Percentiles rank a stretch among this genome's conserved stretches.
These are phyloP conservation scores for Nannizziopsis arthrosporioides DNA, from an alignment of 2,329 filamentous ascomycete genomes.

Conservation along the genomic window DNA sequence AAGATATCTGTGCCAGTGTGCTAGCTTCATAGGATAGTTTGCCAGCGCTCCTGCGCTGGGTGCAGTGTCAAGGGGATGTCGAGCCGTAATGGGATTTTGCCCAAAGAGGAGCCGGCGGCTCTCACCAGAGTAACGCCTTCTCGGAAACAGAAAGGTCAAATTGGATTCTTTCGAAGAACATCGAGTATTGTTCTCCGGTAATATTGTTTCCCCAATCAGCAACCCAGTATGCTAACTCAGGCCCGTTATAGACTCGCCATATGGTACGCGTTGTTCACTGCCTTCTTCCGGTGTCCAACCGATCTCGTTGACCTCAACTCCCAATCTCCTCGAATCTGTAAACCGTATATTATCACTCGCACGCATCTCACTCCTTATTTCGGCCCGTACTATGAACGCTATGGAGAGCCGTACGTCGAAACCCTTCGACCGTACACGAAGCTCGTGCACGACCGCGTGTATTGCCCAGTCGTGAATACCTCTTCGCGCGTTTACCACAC, in stretches of 20 bases:
- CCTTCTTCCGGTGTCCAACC: slow-evolving; percentile 71
- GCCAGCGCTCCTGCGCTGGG: neutral
- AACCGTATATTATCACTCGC: slow-evolving; percentile 59
- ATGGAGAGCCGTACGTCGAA: slow-evolving; percentile 73
- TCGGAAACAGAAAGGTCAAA: neutral
- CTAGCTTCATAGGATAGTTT: too few species aligned
- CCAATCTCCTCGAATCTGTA: slow-evolving; percentile 65
- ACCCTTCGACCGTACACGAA: slow-evolving; percentile 60
- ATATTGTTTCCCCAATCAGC: too few species aligned
- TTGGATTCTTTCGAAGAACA: slow-evolving; percentile 3
- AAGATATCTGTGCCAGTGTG: too few species aligned
- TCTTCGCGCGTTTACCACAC: slow-evolving; percentile 50
- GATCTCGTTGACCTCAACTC: slow-evolving; percentile 56
- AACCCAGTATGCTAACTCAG: neutral
- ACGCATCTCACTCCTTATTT: slow-evolving; percentile 62
- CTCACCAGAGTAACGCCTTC: neutral
- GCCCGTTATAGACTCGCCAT: slow-evolving; percentile 52
- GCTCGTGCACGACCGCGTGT: slow-evolving; percentile 47
- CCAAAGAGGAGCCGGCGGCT: neutral
- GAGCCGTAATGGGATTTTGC: neutral
- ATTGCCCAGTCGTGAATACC: slow-evolving; percentile 56
- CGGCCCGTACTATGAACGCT: slow-evolving; percentile 72
- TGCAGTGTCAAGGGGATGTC: neutral
- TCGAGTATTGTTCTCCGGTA: slow-evolving; percentile 8
- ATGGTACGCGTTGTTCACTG: slow-evolving; percentile 75